Evolutionary conservation across 2,329 filamentous ascomycete genomes (phyloP).

Genomic region (Aspergillus proliferans): DNA sequence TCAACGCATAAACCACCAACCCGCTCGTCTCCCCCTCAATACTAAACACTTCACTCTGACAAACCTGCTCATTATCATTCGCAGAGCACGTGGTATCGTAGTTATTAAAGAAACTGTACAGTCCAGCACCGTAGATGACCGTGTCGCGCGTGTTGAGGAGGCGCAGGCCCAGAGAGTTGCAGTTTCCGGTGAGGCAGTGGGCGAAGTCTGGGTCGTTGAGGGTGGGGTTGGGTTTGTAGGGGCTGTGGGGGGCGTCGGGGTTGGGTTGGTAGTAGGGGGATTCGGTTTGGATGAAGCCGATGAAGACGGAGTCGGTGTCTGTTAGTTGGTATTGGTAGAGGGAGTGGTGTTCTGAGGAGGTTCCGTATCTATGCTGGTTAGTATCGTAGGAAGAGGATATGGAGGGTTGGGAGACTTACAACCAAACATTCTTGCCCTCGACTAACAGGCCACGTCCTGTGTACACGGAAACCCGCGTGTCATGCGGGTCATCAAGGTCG

Average conservation of each 20-base stretch:
- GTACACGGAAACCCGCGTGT: slow-evolving; percentile 48
- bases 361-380: slow-evolving; percentile 30
- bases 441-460: slow-evolving; percentile 48
- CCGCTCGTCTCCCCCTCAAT: slow-evolving; percentile 34
- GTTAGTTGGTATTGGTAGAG: slow-evolving; percentile 46
- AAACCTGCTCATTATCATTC: slow-evolving; percentile 33
- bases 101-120: slow-evolving; percentile 52
- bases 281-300: slow-evolving; percentile 35
- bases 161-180: slow-evolving; percentile 45
- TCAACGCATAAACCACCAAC: slow-evolving; percentile 43
- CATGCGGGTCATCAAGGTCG: slow-evolving; percentile 46
- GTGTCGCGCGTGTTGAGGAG: slow-evolving; percentile 41
- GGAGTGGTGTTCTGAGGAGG: slow-evolving; percentile 41
- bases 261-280: slow-evolving; percentile 37
- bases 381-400: background rate
- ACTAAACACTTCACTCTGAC: slow-evolving; percentile 46
- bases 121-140: slow-evolving; percentile 46
- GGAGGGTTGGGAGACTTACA: slow-evolving; percentile 21
- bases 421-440: slow-evolving; percentile 38
- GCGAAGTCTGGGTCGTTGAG: slow-evolving; percentile 33
- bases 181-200: slow-evolving; percentile 25
- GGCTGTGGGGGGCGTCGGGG: slow-evolving; percentile 26
- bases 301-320: slow-evolving; percentile 25
- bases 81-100: slow-evolving; percentile 43
- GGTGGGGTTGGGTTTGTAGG: slow-evolving; percentile 23